phyloP scores from a whole-genome alignment of 257 asterid genomes.

The Catharanthus roseus region DNA sequence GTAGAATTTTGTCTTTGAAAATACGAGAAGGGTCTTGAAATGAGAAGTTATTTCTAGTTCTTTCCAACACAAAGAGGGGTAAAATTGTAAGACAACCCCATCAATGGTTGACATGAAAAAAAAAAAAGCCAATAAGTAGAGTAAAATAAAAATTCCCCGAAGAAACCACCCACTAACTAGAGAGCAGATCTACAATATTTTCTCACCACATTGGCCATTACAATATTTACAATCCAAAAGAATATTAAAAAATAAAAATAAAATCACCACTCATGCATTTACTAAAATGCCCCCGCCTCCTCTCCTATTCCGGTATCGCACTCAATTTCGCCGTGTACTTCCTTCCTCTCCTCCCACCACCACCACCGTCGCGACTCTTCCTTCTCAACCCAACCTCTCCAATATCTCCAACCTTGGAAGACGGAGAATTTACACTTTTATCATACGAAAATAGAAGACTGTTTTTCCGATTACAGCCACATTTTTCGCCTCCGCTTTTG shows the following conservation, averaged over 20 bases:
- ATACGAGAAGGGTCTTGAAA: not conserved
- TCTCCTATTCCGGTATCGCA: slow-evolving; percentile 81
- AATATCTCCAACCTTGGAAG: slow-evolving; percentile 24
- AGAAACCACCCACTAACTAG: not conserved
- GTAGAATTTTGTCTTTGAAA: no score
- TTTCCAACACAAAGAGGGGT: slow-evolving; percentile 2
- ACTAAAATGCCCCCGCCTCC: slow-evolving; percentile 38
- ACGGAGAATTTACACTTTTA: slow-evolving; percentile 18
- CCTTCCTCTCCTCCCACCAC: slow-evolving; percentile 45
- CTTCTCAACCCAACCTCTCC: slow-evolving; percentile 23
- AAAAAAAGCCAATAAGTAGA: not conserved
- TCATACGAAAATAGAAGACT: slow-evolving; percentile 29
- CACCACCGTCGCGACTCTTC: slow-evolving; percentile 23
- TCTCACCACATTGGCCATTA: slow-evolving; percentile 7
- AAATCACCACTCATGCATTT: not conserved
- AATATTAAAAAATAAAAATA: not conserved
- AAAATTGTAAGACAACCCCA: slow-evolving; percentile 24
- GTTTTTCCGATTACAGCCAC: slow-evolving; percentile 45
- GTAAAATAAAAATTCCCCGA: not conserved
- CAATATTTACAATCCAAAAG: slow-evolving; percentile 19
- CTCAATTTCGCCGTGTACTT: slow-evolving; percentile 43
- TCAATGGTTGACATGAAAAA: not conserved
- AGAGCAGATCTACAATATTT: slow-evolving; percentile 1
- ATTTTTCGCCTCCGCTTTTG: slow-evolving; percentile 52
- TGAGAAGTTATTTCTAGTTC: not conserved